Evolutionary conservation across 495 filamentous ascomycete species (phyloP).

Genomic region (Podospora anserina): DNA sequence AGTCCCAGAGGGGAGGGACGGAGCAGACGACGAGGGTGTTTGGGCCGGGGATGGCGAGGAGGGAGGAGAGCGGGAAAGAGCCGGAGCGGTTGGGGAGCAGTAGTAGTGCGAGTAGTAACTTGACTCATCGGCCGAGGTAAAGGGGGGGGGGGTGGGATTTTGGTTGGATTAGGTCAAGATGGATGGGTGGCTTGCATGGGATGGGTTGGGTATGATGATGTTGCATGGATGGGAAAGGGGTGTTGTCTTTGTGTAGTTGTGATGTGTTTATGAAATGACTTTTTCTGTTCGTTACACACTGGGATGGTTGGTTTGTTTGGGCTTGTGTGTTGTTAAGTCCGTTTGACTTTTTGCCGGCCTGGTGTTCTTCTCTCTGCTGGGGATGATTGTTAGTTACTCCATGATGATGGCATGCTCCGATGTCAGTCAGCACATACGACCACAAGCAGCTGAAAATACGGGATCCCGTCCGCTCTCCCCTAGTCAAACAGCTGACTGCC

Average conservation of each 20-base stretch:
- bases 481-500: constrained; percentile 34
- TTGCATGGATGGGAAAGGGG: background rate
- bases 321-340: too few relatives aligned
- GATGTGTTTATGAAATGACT: background rate
- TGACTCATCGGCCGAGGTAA: constrained; percentile 3
- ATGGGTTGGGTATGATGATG: background rate
- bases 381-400: too few relatives aligned
- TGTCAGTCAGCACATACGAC: constrained; percentile 8
- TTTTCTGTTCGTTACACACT: background rate
- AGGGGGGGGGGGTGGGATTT: background rate
- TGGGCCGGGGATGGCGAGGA: background rate
- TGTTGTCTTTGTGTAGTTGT: background rate
- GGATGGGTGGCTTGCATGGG: background rate
- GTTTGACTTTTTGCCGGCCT: too few relatives aligned
- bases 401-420: too few relatives aligned
- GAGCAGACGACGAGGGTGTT: background rate
- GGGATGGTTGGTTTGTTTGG: too few relatives aligned
- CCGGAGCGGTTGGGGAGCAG: background rate
- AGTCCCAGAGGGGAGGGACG: background rate
- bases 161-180: background rate
- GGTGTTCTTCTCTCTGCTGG: too few relatives aligned
- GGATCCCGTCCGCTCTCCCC: constrained; percentile 51
- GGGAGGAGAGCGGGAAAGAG: background rate
- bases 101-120: constrained; percentile 1
- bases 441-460: constrained; percentile 36